Conservation (phyloP, 2,329 filamentous ascomycete genomes). For the Alternaria gaisen region DNA sequence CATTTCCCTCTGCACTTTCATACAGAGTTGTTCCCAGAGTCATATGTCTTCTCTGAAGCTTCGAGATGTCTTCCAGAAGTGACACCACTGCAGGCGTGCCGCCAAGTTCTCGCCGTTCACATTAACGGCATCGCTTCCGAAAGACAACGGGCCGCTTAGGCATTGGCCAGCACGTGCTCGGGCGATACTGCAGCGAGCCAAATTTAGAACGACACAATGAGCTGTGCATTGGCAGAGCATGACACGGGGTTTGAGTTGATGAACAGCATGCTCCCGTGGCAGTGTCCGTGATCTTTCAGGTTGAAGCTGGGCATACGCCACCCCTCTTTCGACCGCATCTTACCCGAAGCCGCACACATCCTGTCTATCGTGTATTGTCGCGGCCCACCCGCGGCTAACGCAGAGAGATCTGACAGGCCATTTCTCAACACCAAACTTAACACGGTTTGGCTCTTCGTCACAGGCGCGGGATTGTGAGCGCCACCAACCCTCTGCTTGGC, state of each 20-base stretch:
- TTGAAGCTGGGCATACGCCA: slow-evolving; percentile 34
- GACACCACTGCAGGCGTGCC: slow-evolving; percentile 20
- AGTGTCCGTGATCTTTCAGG: slow-evolving; percentile 34
- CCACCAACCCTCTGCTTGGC: slow-evolving; percentile 42
- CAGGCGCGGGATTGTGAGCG: slow-evolving; percentile 36
- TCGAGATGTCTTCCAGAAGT: slow-evolving; percentile 30
- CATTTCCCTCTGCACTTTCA: slow-evolving; percentile 12
- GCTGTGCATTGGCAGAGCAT: slow-evolving; percentile 24
- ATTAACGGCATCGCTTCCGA: slow-evolving; percentile 30
- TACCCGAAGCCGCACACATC: slow-evolving; percentile 27
- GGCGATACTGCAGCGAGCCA: slow-evolving; percentile 24
- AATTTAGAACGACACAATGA: slow-evolving; percentile 22
- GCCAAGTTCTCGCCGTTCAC: slow-evolving; percentile 21
- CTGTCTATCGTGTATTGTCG: slow-evolving; percentile 31
- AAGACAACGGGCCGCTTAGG: slow-evolving; percentile 18
- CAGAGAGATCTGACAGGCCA: slow-evolving; percentile 36
- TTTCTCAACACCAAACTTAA: slow-evolving; percentile 35
- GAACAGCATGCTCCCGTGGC: slow-evolving; percentile 32
- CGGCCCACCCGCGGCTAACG: slow-evolving; percentile 26
- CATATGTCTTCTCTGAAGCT: slow-evolving; percentile 13
- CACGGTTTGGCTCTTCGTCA: slow-evolving; percentile 31
- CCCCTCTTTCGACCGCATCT: slow-evolving; percentile 26
- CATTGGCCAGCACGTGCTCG: slow-evolving; percentile 30
- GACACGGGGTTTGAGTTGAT: slow-evolving; percentile 25
- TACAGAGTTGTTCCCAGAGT: not conserved